Evolutionary conservation across 2,329 filamentous ascomycete genomes (phyloP).

Genomic region (Exophiala spinifera): DNA sequence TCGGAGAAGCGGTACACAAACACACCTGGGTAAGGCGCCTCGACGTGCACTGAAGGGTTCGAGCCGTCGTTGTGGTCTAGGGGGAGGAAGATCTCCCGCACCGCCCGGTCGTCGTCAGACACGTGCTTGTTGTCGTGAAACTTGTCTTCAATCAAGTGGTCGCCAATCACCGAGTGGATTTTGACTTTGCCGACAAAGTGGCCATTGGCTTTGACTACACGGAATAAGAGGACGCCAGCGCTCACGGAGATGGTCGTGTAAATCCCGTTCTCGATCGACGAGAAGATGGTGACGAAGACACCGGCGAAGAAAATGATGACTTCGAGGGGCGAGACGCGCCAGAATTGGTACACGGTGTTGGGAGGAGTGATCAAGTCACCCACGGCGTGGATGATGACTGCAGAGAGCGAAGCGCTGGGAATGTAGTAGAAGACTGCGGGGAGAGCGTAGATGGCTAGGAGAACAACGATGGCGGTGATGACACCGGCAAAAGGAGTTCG

Average conservation of each 20-base stretch:
- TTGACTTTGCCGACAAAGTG: constrained; percentile 79
- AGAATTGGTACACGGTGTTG: constrained; percentile 91
- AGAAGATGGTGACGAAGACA: constrained; percentile 85
- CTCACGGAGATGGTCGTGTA: constrained; percentile 81
- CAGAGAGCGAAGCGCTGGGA: constrained; percentile 73
- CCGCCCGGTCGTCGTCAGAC: constrained; percentile 30
- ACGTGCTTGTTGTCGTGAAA: constrained; percentile 33
- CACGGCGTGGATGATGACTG: constrained; percentile 93
- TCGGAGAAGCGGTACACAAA: constrained; percentile 96
- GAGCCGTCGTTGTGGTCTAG: constrained; percentile 84
- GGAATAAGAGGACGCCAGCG: constrained; percentile 73
- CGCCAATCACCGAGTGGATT: constrained; percentile 78
- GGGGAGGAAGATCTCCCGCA: constrained; percentile 80
- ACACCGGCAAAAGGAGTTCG: constrained; percentile 86
- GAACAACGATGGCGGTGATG: constrained; percentile 79
- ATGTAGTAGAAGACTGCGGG: constrained; percentile 93
- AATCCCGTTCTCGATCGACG: constrained; percentile 84
- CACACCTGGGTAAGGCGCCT: constrained; percentile 81
- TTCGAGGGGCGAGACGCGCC: constrained; percentile 86
- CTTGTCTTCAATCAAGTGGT: constrained; percentile 66
- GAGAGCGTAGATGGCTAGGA: constrained; percentile 85
- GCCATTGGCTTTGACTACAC: constrained; percentile 77
- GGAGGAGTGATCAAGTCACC: constrained; percentile 88
- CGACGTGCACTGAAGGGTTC: constrained; percentile 77
- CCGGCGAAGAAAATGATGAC: constrained; percentile 90